These are phyloP conservation scores for Blastobotrys parvus DNA, from an alignment of 805 yeast genomes.

Conservation along the genomic window DNA sequence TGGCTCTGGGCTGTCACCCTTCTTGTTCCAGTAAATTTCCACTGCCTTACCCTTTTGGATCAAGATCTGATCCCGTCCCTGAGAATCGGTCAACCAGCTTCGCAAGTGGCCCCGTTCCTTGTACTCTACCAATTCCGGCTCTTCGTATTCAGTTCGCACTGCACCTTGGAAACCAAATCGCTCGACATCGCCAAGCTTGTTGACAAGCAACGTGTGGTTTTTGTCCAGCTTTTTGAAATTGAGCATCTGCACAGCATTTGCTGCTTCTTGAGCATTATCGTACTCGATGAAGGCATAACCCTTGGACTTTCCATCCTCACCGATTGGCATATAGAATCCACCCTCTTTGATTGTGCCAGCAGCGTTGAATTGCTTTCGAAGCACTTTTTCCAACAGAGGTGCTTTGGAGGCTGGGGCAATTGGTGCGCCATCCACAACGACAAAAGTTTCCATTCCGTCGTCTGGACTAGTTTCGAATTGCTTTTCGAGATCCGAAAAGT, in stretches of 20 bases:
- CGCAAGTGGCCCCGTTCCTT: conserved; percentile 72
- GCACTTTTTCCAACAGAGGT: conserved; percentile 74
- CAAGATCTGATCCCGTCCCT: conserved; percentile 84
- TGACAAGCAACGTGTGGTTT: conserved; percentile 81
- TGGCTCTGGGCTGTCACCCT: conserved; percentile 61
- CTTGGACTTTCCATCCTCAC: conserved; percentile 64
- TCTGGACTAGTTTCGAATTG: conserved; percentile 57
- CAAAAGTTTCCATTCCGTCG: conserved; percentile 60
- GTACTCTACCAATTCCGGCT: conserved; percentile 67
- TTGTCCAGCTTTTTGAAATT: conserved; percentile 89
- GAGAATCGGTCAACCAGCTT: conserved; percentile 84
- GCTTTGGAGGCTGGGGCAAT: conserved; percentile 85
- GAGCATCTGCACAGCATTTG: conserved; percentile 67
- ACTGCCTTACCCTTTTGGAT: conserved; percentile 73
- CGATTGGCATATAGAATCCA: conserved; percentile 75
- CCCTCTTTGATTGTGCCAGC: conserved; percentile 62
- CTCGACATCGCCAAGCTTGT: conserved; percentile 75
- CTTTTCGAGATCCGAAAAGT: conserved; percentile 77
- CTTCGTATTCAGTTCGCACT: conserved; percentile 48
- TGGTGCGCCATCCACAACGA: conserved; percentile 93
- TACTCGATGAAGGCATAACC: conserved; percentile 80
- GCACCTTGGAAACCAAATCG: conserved; percentile 62
- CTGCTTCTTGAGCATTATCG: conserved; percentile 57
- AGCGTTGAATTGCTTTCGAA: conserved; percentile 66
- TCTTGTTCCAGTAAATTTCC: conserved; percentile 81